Conservation (phyloP, 2,329 filamentous ascomycete species). For the Cladophialophora chaetospira region DNA sequence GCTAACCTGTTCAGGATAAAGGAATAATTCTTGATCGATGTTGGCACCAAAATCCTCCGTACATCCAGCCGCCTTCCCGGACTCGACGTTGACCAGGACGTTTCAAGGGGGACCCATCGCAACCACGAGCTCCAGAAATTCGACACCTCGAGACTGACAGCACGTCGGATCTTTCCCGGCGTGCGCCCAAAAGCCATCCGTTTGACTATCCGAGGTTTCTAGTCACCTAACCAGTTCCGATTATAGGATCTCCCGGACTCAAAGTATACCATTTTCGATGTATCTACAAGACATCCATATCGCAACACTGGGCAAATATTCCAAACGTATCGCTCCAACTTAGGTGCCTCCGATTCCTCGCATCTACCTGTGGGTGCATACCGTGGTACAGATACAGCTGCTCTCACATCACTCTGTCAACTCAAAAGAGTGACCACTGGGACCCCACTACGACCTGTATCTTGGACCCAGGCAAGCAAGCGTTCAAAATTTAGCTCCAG, state of each 20-base stretch:
- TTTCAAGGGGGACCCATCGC: slow-evolving; percentile 5
- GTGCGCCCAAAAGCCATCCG: not conserved
- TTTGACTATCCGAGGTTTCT: slow-evolving; percentile 8
- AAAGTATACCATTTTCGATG: too few relatives aligned
- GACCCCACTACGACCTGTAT: not conserved
- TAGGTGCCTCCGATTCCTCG: too few relatives aligned
- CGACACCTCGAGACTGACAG: not conserved
- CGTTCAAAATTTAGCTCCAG: slow-evolving; percentile 8
- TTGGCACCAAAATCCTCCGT: not conserved
- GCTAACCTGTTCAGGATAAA: slow-evolving; percentile 8
- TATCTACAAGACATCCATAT: too few relatives aligned
- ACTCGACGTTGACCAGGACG: not conserved
- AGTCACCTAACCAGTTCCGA: too few relatives aligned
- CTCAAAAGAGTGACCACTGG: not conserved
- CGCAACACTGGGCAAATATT: too few relatives aligned
- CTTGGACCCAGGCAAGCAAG: not conserved
- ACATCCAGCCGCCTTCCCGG: not conserved
- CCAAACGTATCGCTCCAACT: too few relatives aligned
- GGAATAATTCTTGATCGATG: slow-evolving; percentile 8
- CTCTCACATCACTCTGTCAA: too few relatives aligned
- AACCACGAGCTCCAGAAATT: not conserved
- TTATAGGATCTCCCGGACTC: too few relatives aligned
- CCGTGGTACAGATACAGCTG: too few relatives aligned
- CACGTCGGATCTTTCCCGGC: slow-evolving; percentile 2
- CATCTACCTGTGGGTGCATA: too few relatives aligned